Evolutionary conservation across 129 eudicot genomes (phyloP), one percentile per base, ranked within the genome.

Genomic region (Pseudognaphalium luteoalbum): DNA sequence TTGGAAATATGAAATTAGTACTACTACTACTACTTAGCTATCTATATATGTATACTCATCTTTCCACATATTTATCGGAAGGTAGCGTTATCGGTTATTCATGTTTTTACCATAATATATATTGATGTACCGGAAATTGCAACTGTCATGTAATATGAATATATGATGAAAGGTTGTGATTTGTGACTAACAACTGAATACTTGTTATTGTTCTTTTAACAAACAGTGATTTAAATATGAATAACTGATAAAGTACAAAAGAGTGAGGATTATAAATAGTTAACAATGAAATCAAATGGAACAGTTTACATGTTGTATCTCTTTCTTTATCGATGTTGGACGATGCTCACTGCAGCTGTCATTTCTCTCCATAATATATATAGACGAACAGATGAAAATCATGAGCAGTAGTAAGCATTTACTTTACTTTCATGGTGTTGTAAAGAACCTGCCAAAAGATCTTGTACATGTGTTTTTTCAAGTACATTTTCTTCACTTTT

Each of bases 401-500:
- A 30, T 64, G 76, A 70, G 67, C 25, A 51, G 51, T 32, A 68
- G 57, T 20, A 30, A 34, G 15, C 35, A 59, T 52, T 72, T 83
- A 94, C 77, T 86, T 91, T 17, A 91, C 81, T 83, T 90, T 87
- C 96, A 91, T 85, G 87, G 91, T 77, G 80, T 81, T 80, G 81
- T 86, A 89, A 33, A 95, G 83, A 32, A 80, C 92, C 80, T 95
- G 91, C 77, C 89, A 91, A 56, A 95, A 79, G 59, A 77, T 74
- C 89, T 87, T 90, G 89, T 77, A 95, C 99, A 95, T 87, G 83
- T 95, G 99, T 84, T 78, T 88, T 83, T 95, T 95, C 82, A 91
- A 78, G 88, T 87, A 95, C 94, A 85, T 81, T 44, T 70, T 89
- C 87, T 91, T 85, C 51, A 91, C 99, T 56, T 86, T 91, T 76